Conservation (phyloP, 306 rosid genomes). For the Comarum palustre region DNA sequence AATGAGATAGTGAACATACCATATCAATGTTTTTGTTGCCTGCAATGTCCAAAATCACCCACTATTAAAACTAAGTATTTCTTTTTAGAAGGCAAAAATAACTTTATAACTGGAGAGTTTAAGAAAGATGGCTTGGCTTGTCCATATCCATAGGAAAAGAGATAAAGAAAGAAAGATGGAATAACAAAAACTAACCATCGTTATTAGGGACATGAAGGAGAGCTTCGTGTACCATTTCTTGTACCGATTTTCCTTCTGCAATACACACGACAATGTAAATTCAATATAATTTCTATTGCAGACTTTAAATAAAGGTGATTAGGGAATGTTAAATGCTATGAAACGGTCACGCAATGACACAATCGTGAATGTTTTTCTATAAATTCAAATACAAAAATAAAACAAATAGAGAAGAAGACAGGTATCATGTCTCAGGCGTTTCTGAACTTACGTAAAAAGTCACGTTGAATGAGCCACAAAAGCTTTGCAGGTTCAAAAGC, state of each 20-base stretch:
- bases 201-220: slow-evolving; percentile 71
- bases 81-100: too few species aligned
- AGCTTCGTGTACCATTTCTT: slow-evolving; percentile 91
- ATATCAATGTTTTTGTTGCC: slow-evolving; percentile 85
- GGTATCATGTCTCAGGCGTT: slow-evolving; percentile 14
- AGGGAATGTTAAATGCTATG: not conserved
- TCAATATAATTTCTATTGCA: not conserved
- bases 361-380: not conserved
- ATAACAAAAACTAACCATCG: slow-evolving; percentile 53
- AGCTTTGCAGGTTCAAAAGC: slow-evolving; percentile 99
- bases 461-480: slow-evolving; percentile 99
- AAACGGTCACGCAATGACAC: too few species aligned
- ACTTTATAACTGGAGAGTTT: slow-evolving; percentile 1
- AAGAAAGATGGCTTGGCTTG: slow-evolving; percentile 16
- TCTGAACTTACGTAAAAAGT: slow-evolving; percentile 77
- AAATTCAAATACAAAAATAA: not conserved
- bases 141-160: slow-evolving; percentile 9
- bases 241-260: slow-evolving; percentile 92
- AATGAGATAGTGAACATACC: slow-evolving; percentile 51
- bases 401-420: not conserved
- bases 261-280: slow-evolving; percentile 27
- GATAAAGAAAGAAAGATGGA: not conserved
- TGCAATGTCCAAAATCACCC: slow-evolving; percentile 45
- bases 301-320: not conserved
- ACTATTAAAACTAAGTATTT: slow-evolving; percentile 27